Conservation (phyloP, 345 rosid genomes). For the Raphanus raphanistrum region DNA sequence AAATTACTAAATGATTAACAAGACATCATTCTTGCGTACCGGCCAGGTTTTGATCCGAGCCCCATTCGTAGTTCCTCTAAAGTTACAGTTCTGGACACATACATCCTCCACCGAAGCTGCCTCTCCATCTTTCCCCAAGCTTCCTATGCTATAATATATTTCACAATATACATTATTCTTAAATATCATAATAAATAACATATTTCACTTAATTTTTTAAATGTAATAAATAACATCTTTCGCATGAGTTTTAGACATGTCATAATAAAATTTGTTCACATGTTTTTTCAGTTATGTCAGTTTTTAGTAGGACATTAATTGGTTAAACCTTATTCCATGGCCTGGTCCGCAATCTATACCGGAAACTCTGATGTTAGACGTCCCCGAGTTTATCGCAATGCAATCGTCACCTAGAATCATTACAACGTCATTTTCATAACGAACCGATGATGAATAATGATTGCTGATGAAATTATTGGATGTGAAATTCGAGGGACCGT, state of each 20-base stretch:
- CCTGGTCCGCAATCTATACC: constrained; percentile 44
- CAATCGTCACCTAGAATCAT: constrained; percentile 60
- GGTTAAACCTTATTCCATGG: constrained; percentile 45
- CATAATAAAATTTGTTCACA: not conserved
- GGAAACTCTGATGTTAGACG: constrained; percentile 32
- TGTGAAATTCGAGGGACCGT: constrained; percentile 18
- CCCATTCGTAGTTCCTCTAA: constrained; percentile 51
- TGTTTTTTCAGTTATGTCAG: not conserved
- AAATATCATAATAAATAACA: not conserved
- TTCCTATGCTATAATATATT: constrained; percentile 52
- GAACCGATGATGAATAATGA: not conserved
- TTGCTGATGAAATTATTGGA: constrained; percentile 15
- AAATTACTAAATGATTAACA: not conserved
- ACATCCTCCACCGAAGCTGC: constrained; percentile 42
- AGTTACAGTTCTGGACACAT: constrained; percentile 42
- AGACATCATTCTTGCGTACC: not conserved
- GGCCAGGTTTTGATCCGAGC: constrained; percentile 67
- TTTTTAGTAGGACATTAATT: not conserved
- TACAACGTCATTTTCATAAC: not conserved
- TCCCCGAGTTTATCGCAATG: constrained; percentile 47
- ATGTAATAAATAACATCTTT: no score
- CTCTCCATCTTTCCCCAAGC: constrained; percentile 49
- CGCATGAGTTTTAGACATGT: not conserved
- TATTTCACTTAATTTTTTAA: not conserved
- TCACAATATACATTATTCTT: not conserved